These are phyloP conservation scores for Trichoderma gamsii DNA, from an alignment of 495 filamentous ascomycete genomes.

Conservation along the genomic window DNA sequence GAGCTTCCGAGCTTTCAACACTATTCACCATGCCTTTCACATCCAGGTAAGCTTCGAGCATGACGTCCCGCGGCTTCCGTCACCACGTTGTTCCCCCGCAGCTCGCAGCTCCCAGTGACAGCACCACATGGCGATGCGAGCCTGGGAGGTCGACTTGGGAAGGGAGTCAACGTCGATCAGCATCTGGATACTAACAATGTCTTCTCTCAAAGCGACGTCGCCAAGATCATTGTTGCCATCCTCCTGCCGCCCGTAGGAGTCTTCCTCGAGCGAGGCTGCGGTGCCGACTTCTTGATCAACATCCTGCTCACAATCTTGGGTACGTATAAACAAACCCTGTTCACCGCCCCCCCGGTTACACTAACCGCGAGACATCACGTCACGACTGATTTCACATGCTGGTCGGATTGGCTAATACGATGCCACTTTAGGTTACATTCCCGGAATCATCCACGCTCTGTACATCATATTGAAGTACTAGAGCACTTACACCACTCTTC, in stretches of 20 bases:
- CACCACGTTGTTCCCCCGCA: constrained; percentile 13
- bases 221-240: constrained; percentile 87
- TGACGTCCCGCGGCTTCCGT: constrained; percentile 10
- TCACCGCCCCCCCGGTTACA: background rate
- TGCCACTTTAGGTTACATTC: constrained; percentile 45
- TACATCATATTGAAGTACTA: constrained; percentile 50
- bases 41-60: constrained; percentile 47
- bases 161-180: background rate
- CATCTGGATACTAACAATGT: background rate
- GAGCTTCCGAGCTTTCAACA: background rate
- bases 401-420: background rate
- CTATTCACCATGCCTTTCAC: constrained; percentile 55
- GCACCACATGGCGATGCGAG: background rate
- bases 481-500: background rate
- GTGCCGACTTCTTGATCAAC: constrained; percentile 84
- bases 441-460: constrained; percentile 61
- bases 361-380: background rate
- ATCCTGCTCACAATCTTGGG: constrained; percentile 81
- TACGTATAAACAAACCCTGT: constrained; percentile 38
- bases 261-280: constrained; percentile 84
- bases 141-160: background rate
- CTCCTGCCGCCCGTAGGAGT: constrained; percentile 84
- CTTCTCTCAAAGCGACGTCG: constrained; percentile 59
- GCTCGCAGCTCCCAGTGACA: background rate
- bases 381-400: background rate